Evolutionary conservation across 495 filamentous ascomycete genomes (phyloP), one percentile per base, ranked within the genome.

Genomic region (Aspergillus mulundensis): DNA sequence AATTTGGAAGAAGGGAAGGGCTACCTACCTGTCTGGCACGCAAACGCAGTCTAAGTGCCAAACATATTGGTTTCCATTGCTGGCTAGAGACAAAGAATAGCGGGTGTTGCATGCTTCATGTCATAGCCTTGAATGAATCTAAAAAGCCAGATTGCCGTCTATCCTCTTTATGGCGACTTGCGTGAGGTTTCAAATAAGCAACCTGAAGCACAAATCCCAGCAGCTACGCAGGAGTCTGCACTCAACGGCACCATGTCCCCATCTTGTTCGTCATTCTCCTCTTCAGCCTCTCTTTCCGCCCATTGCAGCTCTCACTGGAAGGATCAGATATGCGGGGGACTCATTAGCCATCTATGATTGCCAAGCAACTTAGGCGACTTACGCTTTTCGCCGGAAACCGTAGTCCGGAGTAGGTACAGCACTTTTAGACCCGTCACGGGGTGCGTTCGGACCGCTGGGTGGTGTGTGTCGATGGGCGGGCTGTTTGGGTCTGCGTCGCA

Each of bases 361-460:
- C 11, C 46, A 50, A 19, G 21, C 41, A n/a, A n/a, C 34, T 6
- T 41, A n/a, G 5, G 34, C 0, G 20, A 67, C 75, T 68, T 63
- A 81, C 77, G 80, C 54, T 78, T 81, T 66, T 80, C 78, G 0
- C 79, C 79, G 59, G 79, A 80, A 0, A 82, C 78, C 4, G 79
- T 81, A 7, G 78, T 82, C 25, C 78, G 63, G 19, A 80, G 81
- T 16, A 81, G 66, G 53, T 82, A 77, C 28, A 80, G 61, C 16
- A 78, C 71, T 57, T 79, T 81, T 18, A 79, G 64, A 3, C 74
- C 70, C 7, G 80, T 81, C 5, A 81, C 78, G 0, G 80, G 79
- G 57, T 83, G 79, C 11, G 79, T 83, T 40, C 76, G 64, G 8
- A 82, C 76, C 36, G 78, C 79, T 1, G 78, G 80, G 55, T 83